Evolutionary conservation across 768 basidiomycete genomes (phyloP).

Genomic region (Ramaria rubella): DNA sequence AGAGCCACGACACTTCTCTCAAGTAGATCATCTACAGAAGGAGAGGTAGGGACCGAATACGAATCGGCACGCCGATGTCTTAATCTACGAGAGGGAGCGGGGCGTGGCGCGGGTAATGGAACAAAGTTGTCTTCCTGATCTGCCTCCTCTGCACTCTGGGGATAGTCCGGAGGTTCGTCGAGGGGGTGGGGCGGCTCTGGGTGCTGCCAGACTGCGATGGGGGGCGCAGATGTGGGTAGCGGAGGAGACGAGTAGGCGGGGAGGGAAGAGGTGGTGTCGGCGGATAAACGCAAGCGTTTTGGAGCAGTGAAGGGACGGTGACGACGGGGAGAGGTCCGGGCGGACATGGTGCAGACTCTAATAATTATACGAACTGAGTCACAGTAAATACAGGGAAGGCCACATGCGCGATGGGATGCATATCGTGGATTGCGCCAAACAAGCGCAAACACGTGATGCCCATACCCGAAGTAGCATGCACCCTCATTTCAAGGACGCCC

Average conservation of each 20-base stretch:
- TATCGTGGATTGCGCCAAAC: slow-evolving; percentile 13
- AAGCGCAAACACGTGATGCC: slow-evolving; percentile 81
- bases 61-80: slow-evolving; percentile 17
- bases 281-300: slow-evolving; percentile 51
- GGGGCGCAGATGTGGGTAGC: slow-evolving; percentile 18
- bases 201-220: slow-evolving; percentile 3
- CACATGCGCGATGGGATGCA: background rate
- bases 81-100: slow-evolving; percentile 16
- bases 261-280: slow-evolving; percentile 58
- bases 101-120: slow-evolving; percentile 16
- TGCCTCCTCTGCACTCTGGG: slow-evolving; percentile 70
- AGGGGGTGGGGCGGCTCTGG: slow-evolving; percentile 29
- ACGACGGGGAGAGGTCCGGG: background rate
- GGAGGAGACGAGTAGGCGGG: slow-evolving; percentile 54
- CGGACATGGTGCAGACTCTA: background rate
- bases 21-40: slow-evolving; percentile 53
- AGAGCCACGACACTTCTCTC: slow-evolving; percentile 79
- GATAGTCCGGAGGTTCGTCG: slow-evolving; percentile 68
- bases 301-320: background rate
- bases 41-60: slow-evolving; percentile 44
- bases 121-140: slow-evolving; percentile 55
- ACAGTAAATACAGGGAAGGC: background rate
- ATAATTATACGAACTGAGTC: background rate
- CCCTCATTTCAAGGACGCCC: too few species aligned
- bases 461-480: slow-evolving; percentile 48